Evolutionary conservation across 495 filamentous ascomycete species (phyloP).

Genomic region (Penicillium bialowiezense): DNA sequence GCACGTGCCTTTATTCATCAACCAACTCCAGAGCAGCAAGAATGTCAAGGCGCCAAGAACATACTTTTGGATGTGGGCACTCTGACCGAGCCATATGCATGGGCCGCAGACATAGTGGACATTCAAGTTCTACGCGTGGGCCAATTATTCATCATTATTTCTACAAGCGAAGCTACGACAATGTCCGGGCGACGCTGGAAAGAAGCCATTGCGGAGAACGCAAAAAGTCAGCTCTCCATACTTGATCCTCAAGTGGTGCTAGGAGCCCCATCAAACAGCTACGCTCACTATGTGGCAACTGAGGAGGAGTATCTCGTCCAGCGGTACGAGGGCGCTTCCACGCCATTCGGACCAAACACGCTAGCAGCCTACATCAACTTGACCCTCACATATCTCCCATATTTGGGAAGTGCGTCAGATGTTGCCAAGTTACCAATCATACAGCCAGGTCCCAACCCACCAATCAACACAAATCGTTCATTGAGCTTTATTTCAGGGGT

Average conservation of each 20-base stretch:
- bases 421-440: slow-evolving; percentile 46
- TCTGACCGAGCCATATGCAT: slow-evolving; percentile 73
- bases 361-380: slow-evolving; percentile 88
- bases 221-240: slow-evolving; percentile 45
- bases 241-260: slow-evolving; percentile 72
- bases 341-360: slow-evolving; percentile 89
- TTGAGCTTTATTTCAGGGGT: slow-evolving; percentile 81
- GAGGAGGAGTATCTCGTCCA: slow-evolving; percentile 89
- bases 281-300: slow-evolving; percentile 94
- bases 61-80: slow-evolving; percentile 90
- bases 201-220: slow-evolving; percentile 64
- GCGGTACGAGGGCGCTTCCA: slow-evolving; percentile 93
- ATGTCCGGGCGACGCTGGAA: slow-evolving; percentile 96
- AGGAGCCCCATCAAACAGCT: slow-evolving; percentile 92
- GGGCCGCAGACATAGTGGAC: slow-evolving; percentile 93
- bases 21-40: slow-evolving; percentile 67
- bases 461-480: slow-evolving; percentile 76
- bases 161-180: slow-evolving; percentile 88
- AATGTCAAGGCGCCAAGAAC: slow-evolving; percentile 81
- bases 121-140: slow-evolving; percentile 86
- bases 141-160: slow-evolving; percentile 82
- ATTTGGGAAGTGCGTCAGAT: slow-evolving; percentile 50
- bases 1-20: slow-evolving; percentile 70
- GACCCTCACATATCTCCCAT: slow-evolving; percentile 68
- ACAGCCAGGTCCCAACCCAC: slow-evolving; percentile 62